Evolutionary conservation across 495 filamentous ascomycete species (phyloP), one percentile per base, ranked within the genome.

Genomic region (Aspergillus funiculosus): DNA sequence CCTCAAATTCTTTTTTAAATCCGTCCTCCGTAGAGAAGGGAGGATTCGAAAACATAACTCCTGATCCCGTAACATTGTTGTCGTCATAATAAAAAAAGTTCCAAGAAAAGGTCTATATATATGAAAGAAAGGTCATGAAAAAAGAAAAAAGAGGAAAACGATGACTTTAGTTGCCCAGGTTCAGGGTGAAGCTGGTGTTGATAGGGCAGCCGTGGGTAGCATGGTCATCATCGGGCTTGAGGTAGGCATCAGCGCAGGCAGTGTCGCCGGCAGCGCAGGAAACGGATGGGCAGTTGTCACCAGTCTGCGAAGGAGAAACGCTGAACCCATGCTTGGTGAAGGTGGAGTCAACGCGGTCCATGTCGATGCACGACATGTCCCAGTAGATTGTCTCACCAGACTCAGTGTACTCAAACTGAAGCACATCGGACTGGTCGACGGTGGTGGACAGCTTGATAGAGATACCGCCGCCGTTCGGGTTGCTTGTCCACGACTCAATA

Each of bases 371-470:
- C 28, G 64, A 68, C 53, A 73, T 58, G 58, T 73, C 68, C 66
- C 66, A 73, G 56, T 50, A 71, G 57, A 73, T 61, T n/a, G 54
- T 65, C 15, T 61, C 51, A 15, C 55, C 61, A 26, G 52, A 31
- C 52, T 60, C 25, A 56, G 69, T 71, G 61, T 73, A 73, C 57
- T 73, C 69, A 54, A 64, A 73, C 52, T 73, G 69, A n/a, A 73
- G 63, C n/a, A 73, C 66, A 28, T 66, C 60, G 46, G 55, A 52
- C 44, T 61, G 48, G 44, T 41, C 47, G 20, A 55, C 28, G 19
- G 44, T 46, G 52, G 64, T 66, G 35, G 69, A 67, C 41, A 73
- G 54, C 66, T 73, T 73, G 63, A 73, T 68, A 30, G 67, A 71
- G 51, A 71, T 58, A 46, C 67, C 69, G 27, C 69, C 69, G 36